phyloP scores from a whole-genome alignment of 2,329 filamentous ascomycete genomes.

The Hymenoscyphus albidus region DNA sequence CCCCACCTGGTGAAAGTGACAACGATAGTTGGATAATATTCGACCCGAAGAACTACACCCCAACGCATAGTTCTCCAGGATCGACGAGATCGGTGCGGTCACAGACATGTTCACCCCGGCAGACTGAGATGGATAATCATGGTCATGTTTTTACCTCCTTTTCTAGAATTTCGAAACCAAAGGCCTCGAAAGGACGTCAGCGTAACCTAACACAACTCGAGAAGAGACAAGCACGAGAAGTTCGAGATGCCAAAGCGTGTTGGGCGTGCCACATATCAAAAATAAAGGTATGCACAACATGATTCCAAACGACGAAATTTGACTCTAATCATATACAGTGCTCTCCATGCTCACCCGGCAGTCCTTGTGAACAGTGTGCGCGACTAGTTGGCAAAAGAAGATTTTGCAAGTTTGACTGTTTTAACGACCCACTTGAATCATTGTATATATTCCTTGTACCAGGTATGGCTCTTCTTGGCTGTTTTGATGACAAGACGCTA shows the following conservation, averaged over 20 bases:
- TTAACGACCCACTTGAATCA: slow-evolving; percentile 34
- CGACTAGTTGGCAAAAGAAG: slow-evolving; percentile 31
- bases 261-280: slow-evolving; percentile 36
- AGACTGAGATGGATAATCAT: slow-evolving; percentile 19
- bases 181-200: slow-evolving; percentile 27
- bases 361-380: slow-evolving; percentile 33
- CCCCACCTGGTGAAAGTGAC: slow-evolving; percentile 22
- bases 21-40: slow-evolving; percentile 25
- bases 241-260: slow-evolving; percentile 33
- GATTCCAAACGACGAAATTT: background rate
- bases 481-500: slow-evolving; percentile 3
- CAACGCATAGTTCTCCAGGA: slow-evolving; percentile 23
- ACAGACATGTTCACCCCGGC: slow-evolving; percentile 20
- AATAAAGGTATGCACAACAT: slow-evolving; percentile 26
- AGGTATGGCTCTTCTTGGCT: slow-evolving; percentile 18
- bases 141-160: slow-evolving; percentile 28
- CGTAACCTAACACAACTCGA: slow-evolving; percentile 30
- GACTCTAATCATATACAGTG: slow-evolving; percentile 20
- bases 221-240: slow-evolving; percentile 32
- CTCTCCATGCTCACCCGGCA: slow-evolving; percentile 33
- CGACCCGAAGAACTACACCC: slow-evolving; percentile 13
- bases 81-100: slow-evolving; percentile 16
- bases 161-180: slow-evolving; percentile 23
- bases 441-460: slow-evolving; percentile 31
- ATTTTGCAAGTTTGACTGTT: slow-evolving; percentile 33